Evolutionary conservation across 495 filamentous ascomycete genomes (phyloP).

Genomic region (Aspergillus kassunensis): DNA sequence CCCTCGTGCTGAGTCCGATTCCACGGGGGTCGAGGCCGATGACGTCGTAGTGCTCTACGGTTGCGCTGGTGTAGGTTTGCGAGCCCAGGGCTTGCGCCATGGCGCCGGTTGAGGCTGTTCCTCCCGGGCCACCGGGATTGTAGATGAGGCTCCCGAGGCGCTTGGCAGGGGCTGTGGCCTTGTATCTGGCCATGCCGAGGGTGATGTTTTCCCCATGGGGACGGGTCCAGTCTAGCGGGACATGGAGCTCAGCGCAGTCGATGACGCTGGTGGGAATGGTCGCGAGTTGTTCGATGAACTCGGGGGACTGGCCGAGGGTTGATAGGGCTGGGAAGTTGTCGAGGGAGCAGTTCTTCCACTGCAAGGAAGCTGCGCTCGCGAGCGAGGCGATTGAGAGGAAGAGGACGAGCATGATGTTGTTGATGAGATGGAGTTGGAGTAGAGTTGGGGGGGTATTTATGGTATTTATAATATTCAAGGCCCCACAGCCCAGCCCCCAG

Average conservation of each 20-base stretch:
- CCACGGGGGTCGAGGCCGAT: slow-evolving; percentile 45
- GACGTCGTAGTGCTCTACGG: slow-evolving; percentile 33
- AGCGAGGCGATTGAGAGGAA: background rate
- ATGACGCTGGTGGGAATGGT: background rate
- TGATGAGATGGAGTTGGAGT: too few relatives aligned
- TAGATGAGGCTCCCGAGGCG: slow-evolving; percentile 33
- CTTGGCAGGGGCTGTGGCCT: slow-evolving; percentile 13
- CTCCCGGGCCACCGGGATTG: slow-evolving; percentile 38
- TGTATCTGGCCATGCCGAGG: slow-evolving; percentile 6
- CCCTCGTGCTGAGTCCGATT: slow-evolving; percentile 34
- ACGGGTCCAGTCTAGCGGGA: slow-evolving; percentile 10
- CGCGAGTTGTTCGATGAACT: background rate
- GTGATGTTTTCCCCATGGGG: slow-evolving; percentile 8
- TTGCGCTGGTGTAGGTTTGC: background rate
- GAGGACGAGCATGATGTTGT: too few relatives aligned
- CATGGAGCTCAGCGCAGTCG: slow-evolving; percentile 7
- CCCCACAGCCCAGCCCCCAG: too few relatives aligned
- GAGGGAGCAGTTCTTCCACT: background rate
- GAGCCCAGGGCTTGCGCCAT: background rate
- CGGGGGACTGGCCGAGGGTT: background rate
- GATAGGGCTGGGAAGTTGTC: background rate
- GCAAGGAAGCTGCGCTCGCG: background rate
- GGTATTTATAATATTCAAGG: too few relatives aligned
- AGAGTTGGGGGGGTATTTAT: too few relatives aligned
- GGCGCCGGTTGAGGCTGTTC: slow-evolving; percentile 6